Percentiles rank a stretch among this genome's conserved stretches.
These are phyloP conservation scores for Colletotrichum cordylinicola DNA, from an alignment of 2,329 filamentous ascomycete genomes.

Conservation along the genomic window DNA sequence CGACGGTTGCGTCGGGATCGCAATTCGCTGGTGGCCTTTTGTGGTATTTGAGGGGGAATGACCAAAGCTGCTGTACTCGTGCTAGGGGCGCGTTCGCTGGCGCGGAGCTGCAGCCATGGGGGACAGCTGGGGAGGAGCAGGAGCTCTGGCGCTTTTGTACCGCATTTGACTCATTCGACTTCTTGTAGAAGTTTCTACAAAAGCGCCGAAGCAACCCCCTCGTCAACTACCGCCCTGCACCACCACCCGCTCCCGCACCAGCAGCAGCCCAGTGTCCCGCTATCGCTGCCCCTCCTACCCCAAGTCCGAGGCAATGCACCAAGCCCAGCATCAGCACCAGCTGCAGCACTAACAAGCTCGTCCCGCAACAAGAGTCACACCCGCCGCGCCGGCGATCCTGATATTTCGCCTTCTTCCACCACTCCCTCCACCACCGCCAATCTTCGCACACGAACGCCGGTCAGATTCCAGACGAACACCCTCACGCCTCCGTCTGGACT, in stretches of 20 bases:
- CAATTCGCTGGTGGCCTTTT: background rate
- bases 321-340: conserved; percentile 6
- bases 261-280: background rate
- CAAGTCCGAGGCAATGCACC: conserved; percentile 9
- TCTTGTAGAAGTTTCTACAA: conserved; percentile 52
- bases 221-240: conserved; percentile 16
- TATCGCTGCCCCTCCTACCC: conserved; percentile 22
- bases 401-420: conserved; percentile 22
- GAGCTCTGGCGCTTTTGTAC: conserved; percentile 39
- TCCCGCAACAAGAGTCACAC: conserved; percentile 13
- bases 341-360: conserved; percentile 16
- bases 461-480: conserved; percentile 7
- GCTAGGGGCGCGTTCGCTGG: conserved; percentile 17
- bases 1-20: background rate
- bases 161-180: conserved; percentile 40
- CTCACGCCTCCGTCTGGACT: conserved; percentile 2
- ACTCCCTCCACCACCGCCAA: conserved; percentile 25
- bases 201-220: conserved; percentile 12
- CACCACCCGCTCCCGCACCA: conserved; percentile 7
- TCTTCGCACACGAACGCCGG: conserved; percentile 10
- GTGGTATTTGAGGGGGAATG: conserved; percentile 21
- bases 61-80: conserved; percentile 10
- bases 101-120: conserved; percentile 28
- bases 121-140: conserved; percentile 22
- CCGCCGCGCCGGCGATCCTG: conserved; percentile 23